Evolutionary conservation across 1,284 basidiomycete genomes (phyloP), one percentile per base, ranked within the genome.

Genomic region (Ceratobasidium sp.): DNA sequence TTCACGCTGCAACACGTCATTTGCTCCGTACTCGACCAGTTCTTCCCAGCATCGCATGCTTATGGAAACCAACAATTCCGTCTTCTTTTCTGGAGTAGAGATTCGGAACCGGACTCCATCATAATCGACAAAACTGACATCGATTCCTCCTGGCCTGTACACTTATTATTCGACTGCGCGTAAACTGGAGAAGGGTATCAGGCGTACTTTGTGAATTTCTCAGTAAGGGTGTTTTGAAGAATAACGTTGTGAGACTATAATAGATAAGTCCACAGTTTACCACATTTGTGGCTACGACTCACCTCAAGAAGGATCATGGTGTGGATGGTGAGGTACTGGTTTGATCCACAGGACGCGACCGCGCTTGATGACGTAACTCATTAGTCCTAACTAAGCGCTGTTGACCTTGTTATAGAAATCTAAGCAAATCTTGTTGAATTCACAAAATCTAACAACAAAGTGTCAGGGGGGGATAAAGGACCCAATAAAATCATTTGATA

Each of bases 41-140:
- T 99, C 94, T 71, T 90, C 85, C 96, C 96, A 99, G 83, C 97
- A 99, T 68, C 92, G 89, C 73, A 99, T 96, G 79, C 90, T 90
- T 94, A 99, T 99, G 38, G 96, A 98, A 17, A 99, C 86, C 42
- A 93, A 83, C 1, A 87, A 79, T 1, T 91, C 90, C 78, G 82
- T 83, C 74, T 94, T 94, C 76, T 89, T 87, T 47, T 93, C 88
- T 2, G 91, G 90, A 0, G 94, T 95, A 12, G 92, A 92, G 64
- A 99, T 80, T 78, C 92, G 95, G 81, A 98, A 99, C 55, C 94
- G 87, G 62, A 99, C 96, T 58, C 94, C 92, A 80, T 99, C 97
- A 77, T 95, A 99, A 81, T 99, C 96, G 68, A 98, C 96, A 75
- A 99, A 98, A 71, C 93, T 88, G 71, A 98, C 91, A 80, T 99